phyloP scores from a whole-genome alignment of 306 rosid genomes.

The Lagenaria siceraria region DNA sequence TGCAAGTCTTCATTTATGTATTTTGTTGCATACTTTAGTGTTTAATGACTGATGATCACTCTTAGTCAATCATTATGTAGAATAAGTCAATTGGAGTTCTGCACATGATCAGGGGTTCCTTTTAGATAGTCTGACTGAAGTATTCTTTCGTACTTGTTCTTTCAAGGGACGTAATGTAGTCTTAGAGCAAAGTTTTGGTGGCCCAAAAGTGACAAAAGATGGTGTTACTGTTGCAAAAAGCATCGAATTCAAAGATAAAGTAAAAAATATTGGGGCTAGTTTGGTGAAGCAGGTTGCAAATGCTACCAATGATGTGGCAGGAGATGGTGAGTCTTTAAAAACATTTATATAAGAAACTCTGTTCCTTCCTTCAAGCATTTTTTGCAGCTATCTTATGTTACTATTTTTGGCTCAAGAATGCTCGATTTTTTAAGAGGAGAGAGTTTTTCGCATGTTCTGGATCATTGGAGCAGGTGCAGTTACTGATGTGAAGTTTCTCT shows the following conservation, averaged over 20 bases:
- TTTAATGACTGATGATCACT: neutral
- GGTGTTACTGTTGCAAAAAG: constrained; percentile 52
- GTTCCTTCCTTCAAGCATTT: neutral
- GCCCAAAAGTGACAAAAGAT: constrained; percentile 45
- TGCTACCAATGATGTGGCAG: constrained; percentile 46
- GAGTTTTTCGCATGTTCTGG: neutral
- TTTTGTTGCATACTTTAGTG: neutral
- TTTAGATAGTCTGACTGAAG: neutral
- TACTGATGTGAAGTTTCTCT: neutral
- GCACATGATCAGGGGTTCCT: neutral
- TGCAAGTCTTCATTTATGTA: neutral
- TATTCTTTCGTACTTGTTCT: neutral
- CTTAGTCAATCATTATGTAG: neutral
- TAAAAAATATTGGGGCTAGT: constrained; percentile 40
- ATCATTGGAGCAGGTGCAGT: neutral
- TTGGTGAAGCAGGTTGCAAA: constrained; percentile 49
- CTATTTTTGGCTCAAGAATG: neutral
- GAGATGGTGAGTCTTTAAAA: constrained; percentile 28
- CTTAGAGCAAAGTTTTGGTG: constrained; percentile 42
- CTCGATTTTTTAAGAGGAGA: neutral
- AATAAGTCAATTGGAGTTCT: neutral
- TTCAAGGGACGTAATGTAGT: constrained; percentile 41
- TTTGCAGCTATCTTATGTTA: neutral
- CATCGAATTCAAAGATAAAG: constrained; percentile 35
- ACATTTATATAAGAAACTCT: neutral